Conservation (phyloP, 371 early-diverging fungal genomes). For the Aphelidium insulamus region DNA sequence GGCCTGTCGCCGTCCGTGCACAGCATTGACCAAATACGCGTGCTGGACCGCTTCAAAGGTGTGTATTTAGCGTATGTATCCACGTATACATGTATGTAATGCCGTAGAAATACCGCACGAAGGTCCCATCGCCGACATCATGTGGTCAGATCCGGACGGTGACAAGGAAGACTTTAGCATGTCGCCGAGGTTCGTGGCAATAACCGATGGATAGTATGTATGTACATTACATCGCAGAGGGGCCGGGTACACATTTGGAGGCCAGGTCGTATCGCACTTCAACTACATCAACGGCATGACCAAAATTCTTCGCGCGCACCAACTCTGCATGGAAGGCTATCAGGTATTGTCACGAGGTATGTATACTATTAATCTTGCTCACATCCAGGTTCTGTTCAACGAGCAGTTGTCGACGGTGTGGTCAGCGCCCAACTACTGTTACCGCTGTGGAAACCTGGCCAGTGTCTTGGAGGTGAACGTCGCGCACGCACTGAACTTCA, state of each 20-base stretch:
- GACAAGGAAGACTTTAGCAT: constrained; percentile 61
- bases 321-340: constrained; percentile 89
- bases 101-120: constrained; percentile 78
- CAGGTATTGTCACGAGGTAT: constrained; percentile 17
- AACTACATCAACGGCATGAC: constrained; percentile 58
- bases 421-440: constrained; percentile 83
- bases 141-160: constrained; percentile 93
- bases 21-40: constrained; percentile 74
- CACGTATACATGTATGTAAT: constrained; percentile 4
- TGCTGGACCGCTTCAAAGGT: constrained; percentile 75
- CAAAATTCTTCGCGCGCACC: constrained; percentile 84
- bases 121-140: constrained; percentile 95
- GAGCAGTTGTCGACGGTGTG: constrained; percentile 72
- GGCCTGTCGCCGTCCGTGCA: constrained; percentile 76
- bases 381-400: constrained; percentile 49
- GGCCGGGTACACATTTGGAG: constrained; percentile 83
- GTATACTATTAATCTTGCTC: neutral
- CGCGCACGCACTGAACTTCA: constrained; percentile 54
- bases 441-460: constrained; percentile 86
- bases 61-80: constrained; percentile 1
- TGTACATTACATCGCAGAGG: constrained; percentile 28
- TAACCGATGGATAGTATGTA: neutral
- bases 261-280: constrained; percentile 59
- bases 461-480: constrained; percentile 62
- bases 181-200: constrained; percentile 34